Evolutionary conservation across 306 rosid genomes (phyloP).

Genomic region (Vigna hirtella): DNA sequence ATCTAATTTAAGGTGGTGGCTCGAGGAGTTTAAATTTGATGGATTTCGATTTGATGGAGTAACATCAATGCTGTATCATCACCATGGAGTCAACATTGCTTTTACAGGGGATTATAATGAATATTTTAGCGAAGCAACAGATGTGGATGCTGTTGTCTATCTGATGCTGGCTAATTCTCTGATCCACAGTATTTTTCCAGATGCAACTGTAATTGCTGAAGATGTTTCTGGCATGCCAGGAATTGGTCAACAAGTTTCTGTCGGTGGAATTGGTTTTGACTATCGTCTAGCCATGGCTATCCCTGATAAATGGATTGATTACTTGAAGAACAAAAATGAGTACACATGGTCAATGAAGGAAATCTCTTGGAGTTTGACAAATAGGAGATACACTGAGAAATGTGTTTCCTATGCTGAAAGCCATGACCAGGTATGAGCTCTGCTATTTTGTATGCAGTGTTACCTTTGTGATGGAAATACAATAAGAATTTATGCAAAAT

Average conservation of each 20-base stretch:
- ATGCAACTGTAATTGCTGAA: constrained; percentile 90
- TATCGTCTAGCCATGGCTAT: constrained; percentile 93
- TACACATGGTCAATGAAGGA: constrained; percentile 86
- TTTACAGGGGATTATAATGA: constrained; percentile 86
- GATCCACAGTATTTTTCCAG: constrained; percentile 72
- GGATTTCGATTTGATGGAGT: constrained; percentile 99
- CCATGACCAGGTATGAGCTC: constrained; percentile 85
- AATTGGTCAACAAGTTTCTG: constrained; percentile 76
- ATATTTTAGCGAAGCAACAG: constrained; percentile 88
- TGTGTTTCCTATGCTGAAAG: constrained; percentile 95
- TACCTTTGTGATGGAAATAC: constrained; percentile 41
- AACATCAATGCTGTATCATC: constrained; percentile 97
- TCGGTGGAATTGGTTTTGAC: constrained; percentile 88
- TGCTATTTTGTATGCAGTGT: constrained; percentile 32
- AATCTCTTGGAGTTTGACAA: constrained; percentile 77
- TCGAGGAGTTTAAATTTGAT: constrained; percentile 88
- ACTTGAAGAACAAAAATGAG: constrained; percentile 83
- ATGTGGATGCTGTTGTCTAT: constrained; percentile 92
- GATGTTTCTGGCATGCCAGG: constrained; percentile 99
- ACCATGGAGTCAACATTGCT: constrained; percentile 82
- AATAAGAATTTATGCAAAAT: constrained; percentile 20
- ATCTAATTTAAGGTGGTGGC: constrained; percentile 96
- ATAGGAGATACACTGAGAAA: constrained; percentile 92
- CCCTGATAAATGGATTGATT: constrained; percentile 96
- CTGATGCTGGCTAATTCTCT: constrained; percentile 89